Conservation (phyloP, 192 early-diverging fungal genomes). For the Gamsiella multidivaricata region DNA sequence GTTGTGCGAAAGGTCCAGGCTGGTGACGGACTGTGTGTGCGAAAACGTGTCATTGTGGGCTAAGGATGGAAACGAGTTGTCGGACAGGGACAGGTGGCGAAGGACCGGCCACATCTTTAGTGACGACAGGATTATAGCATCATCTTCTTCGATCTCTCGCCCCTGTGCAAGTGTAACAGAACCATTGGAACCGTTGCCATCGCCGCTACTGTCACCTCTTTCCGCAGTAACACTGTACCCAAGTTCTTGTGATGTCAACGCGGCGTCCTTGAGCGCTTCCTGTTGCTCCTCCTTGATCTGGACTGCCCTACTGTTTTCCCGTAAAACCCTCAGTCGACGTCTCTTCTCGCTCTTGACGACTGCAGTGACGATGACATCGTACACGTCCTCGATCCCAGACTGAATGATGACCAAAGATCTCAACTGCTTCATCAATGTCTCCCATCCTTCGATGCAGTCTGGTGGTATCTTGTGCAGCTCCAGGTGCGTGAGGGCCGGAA, state of each 20-base stretch:
- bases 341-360: constrained; percentile 51
- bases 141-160: constrained; percentile 5
- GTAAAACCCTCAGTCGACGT: constrained; percentile 18
- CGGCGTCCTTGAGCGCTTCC: constrained; percentile 46
- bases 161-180: background rate
- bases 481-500: constrained; percentile 57
- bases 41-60: constrained; percentile 50
- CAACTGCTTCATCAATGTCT: constrained; percentile 51
- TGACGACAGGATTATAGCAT: constrained; percentile 25
- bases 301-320: constrained; percentile 22
- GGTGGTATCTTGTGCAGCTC: constrained; percentile 62
- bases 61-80: constrained; percentile 61
- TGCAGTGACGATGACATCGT: constrained; percentile 56
- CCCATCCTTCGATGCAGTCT: constrained; percentile 59
- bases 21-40: constrained; percentile 52
- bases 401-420: constrained; percentile 55
- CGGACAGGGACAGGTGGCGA: constrained; percentile 57
- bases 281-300: constrained; percentile 42
- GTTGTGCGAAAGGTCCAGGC: constrained; percentile 65
- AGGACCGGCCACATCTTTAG: constrained; percentile 56
- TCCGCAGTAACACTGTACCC: background rate
- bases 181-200: background rate
- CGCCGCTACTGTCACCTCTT: background rate
- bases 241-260: constrained; percentile 4
- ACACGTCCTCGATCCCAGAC: constrained; percentile 58